Evolutionary conservation across 345 rosid genomes (phyloP).

Genomic region (Eucalyptus caleyi): DNA sequence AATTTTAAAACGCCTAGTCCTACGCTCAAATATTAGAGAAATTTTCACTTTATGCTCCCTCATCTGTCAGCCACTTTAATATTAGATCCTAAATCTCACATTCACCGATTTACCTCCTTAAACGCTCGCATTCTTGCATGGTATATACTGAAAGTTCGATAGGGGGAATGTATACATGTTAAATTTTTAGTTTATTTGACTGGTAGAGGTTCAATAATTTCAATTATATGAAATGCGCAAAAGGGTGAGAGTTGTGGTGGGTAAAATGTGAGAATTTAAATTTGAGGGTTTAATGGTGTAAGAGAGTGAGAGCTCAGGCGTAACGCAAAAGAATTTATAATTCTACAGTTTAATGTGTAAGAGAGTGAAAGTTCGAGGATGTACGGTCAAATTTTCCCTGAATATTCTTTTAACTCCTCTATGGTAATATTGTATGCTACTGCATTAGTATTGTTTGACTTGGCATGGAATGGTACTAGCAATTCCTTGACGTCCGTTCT

Average conservation of each 20-base stretch:
- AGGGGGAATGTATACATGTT: not conserved
- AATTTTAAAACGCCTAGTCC: not conserved
- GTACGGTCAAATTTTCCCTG: not conserved
- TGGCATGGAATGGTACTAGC: not conserved
- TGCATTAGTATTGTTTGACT: not conserved
- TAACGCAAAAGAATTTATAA: not conserved
- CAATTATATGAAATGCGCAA: not conserved
- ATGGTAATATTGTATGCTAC: not conserved
- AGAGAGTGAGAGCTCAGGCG: not conserved
- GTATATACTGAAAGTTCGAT: not conserved
- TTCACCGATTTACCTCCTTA: not conserved
- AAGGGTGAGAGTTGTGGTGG: not conserved
- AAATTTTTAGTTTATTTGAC: not conserved
- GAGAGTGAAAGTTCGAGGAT: not conserved
- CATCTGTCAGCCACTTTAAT: not conserved
- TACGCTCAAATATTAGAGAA: not conserved
- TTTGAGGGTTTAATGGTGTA: not conserved
- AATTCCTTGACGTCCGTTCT: not conserved
- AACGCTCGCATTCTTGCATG: not conserved
- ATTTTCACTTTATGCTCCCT: not conserved
- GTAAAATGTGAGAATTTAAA: not conserved
- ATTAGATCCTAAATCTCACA: not conserved
- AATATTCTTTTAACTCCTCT: not conserved
- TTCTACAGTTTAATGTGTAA: not conserved
- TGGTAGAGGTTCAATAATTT: not conserved